These are phyloP conservation scores for Xylariaceae sp. DNA, from an alignment of 2,329 filamentous ascomycete genomes.

Conservation along the genomic window DNA sequence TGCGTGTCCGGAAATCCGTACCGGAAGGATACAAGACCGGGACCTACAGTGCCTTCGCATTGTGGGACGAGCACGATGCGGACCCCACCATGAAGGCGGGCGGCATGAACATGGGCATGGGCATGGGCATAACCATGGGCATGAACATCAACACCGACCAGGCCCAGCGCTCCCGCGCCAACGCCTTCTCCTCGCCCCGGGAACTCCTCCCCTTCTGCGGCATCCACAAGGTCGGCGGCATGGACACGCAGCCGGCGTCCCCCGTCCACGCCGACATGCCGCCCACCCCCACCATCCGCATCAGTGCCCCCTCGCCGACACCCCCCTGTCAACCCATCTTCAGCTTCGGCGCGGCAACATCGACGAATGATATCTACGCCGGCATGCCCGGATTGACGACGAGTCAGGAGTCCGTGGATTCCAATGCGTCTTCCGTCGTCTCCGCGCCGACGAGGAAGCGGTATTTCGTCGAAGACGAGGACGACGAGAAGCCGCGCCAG, in stretches of 20 bases:
- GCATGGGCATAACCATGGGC: too few species aligned
- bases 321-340: constrained; percentile 18
- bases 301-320: background rate
- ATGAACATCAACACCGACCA: constrained; percentile 10
- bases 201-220: constrained; percentile 80
- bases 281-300: constrained; percentile 20
- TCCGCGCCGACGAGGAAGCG: constrained; percentile 42
- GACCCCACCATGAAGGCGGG: background rate
- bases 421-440: constrained; percentile 25
- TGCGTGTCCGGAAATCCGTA: constrained; percentile 89
- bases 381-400: constrained; percentile 46
- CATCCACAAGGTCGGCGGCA: constrained; percentile 67
- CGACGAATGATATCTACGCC: constrained; percentile 9
- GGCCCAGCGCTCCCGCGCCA: constrained; percentile 25
- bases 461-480: constrained; percentile 41
- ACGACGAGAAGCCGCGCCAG: constrained; percentile 27
- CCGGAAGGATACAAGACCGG: constrained; percentile 90
- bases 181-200: constrained; percentile 35
- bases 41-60: constrained; percentile 45
- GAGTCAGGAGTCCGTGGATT: constrained; percentile 50
- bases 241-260: constrained; percentile 51
- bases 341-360: constrained; percentile 13
- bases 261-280: constrained; percentile 23
- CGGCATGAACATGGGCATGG: too few species aligned
- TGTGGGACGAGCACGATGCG: constrained; percentile 42